Base-by-base conservation (phyloP, 2,329 filamentous ascomycete genomes). In the Diaporthe caulivora region DNA sequence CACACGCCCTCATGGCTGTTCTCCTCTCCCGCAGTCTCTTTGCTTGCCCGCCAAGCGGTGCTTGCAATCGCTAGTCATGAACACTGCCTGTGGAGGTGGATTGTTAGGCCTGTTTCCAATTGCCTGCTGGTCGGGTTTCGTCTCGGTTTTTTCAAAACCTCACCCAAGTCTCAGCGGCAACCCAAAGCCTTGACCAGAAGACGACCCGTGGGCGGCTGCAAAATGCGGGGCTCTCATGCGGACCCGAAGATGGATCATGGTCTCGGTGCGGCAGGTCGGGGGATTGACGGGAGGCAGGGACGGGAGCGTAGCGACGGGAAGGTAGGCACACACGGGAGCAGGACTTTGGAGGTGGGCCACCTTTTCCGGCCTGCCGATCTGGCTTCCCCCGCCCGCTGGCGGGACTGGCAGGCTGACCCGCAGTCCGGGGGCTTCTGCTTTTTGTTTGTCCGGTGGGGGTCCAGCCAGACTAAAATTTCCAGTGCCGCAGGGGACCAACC, bases 101-200 rank as follows among this genome's bases (percentile, higher is more conserved):
- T 62, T 44, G 13, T 44, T 37, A 26, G 62, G 62, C 18, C 62
- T 53, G 47, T 67, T 34, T 67, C 62, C 62, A 53, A 67, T 26
- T 37, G 44, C 47, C n/a, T 40, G 47, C 13, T 53, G 44, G 31
- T 15, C 47, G 44, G 51, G 62, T 53, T 67, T 67, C 62, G 62
- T 67, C 47, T 67, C n/a, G 31, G 47, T 53, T 31, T 40, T 67
- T 67, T 21, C 58, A 44, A 67, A 67, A 53, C 62, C 31, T 40
- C 47, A 37, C 62, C 62, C 44, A 31, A 67, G 62, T 67, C 62
- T 67, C 62, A 67, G 53, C 62, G 62, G 47, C 62, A 67, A 53
- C 62, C 60, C n/a, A n/a, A 37, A 51, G 62, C 62, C 44, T 53
- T 67, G 62, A 40, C 62, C 62, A 67, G 47, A 29, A 44, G n/a